Percentiles rank a stretch among this genome's conserved stretches.
Evolutionary conservation across 805 yeast genomes (phyloP).

Genomic region (Teunomyces funiuensis): DNA sequence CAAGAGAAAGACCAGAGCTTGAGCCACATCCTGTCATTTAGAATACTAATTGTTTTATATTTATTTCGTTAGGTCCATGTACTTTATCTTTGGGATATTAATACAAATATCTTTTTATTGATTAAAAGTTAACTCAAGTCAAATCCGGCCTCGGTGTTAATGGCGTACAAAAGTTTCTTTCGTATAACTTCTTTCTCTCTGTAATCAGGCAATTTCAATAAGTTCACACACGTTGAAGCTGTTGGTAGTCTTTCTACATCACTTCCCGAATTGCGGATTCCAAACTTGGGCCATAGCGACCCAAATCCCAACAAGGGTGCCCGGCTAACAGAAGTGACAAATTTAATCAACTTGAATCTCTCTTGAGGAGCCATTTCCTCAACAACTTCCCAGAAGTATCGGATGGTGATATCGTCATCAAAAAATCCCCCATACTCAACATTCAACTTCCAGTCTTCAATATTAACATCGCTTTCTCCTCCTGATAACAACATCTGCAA

Average conservation of each 20-base stretch:
- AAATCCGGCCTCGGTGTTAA: conserved; percentile 81
- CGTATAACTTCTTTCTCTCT: conserved; percentile 57
- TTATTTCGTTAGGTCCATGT: conserved; percentile 3
- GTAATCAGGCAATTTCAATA: conserved; percentile 85
- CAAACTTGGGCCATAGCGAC: conserved; percentile 64
- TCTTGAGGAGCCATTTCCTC: conserved; percentile 66
- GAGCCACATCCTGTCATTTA: neutral
- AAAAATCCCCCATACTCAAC: conserved; percentile 66
- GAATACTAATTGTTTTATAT: neutral
- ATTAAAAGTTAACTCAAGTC: conserved; percentile 46
- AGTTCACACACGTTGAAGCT: conserved; percentile 89
- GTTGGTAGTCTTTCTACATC: conserved; percentile 72
- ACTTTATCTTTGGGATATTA: conserved; percentile 5
- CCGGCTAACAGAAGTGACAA: conserved; percentile 88
- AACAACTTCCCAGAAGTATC: conserved; percentile 72
- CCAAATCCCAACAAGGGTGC: conserved; percentile 90
- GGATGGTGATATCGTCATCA: conserved; percentile 57
- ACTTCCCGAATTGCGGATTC: conserved; percentile 67
- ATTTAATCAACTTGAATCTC: conserved; percentile 66
- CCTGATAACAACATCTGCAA: conserved; percentile 70
- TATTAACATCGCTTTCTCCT: conserved; percentile 72
- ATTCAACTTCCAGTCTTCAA: conserved; percentile 64
- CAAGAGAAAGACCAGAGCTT: conserved; percentile 43
- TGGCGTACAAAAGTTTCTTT: conserved; percentile 72
- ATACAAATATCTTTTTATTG: conserved; percentile 1